A percentile compares a stretch with the other conserved stretches of the same genome.
Conservation (phyloP, 176 grass and related monocot genomes). For the Oryza nivara region DNA sequence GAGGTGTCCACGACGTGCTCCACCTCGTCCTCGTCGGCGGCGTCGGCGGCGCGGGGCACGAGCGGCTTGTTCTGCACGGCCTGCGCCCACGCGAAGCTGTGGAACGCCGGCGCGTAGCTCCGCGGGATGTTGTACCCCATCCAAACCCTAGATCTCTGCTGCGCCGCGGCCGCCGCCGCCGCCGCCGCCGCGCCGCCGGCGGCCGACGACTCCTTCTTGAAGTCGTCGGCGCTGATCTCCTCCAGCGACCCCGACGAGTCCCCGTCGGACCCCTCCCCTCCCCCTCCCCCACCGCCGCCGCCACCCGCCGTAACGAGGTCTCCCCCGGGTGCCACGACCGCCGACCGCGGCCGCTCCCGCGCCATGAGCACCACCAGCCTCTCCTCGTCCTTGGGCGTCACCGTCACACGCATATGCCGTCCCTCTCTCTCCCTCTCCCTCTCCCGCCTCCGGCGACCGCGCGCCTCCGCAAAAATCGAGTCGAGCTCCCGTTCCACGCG, state of each 20-base stretch:
- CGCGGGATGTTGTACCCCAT: constrained; percentile 82
- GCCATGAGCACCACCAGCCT: constrained; percentile 53
- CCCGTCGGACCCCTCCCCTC: constrained; percentile 54
- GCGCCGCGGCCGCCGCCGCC: neutral
- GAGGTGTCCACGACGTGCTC: constrained; percentile 59
- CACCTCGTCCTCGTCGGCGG: constrained; percentile 48
- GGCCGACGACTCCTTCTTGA: constrained; percentile 47
- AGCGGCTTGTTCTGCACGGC: constrained; percentile 94
- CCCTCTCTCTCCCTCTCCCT: neutral
- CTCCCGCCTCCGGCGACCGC: neutral
- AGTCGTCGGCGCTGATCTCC: constrained; percentile 76
- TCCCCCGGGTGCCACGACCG: constrained; percentile 53
- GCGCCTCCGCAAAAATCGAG: no score
- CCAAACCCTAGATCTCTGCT: constrained; percentile 68
- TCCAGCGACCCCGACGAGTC: constrained; percentile 73
- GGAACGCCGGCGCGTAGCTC: constrained; percentile 71
- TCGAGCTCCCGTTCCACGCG: constrained; percentile 40
- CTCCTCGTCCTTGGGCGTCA: constrained; percentile 53
- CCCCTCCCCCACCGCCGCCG: constrained; percentile 47
- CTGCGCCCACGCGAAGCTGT: constrained; percentile 91
- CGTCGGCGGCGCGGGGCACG: constrained; percentile 28
- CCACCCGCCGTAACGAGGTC: constrained; percentile 27
- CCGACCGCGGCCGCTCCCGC: constrained; percentile 57
- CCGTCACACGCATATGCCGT: constrained; percentile 46
- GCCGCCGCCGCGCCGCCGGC: neutral